Percentiles rank a stretch among this genome's conserved stretches.
phyloP scores from a whole-genome alignment of 352 stramenopile genomes.

The Elongisporangium prolatum region DNA sequence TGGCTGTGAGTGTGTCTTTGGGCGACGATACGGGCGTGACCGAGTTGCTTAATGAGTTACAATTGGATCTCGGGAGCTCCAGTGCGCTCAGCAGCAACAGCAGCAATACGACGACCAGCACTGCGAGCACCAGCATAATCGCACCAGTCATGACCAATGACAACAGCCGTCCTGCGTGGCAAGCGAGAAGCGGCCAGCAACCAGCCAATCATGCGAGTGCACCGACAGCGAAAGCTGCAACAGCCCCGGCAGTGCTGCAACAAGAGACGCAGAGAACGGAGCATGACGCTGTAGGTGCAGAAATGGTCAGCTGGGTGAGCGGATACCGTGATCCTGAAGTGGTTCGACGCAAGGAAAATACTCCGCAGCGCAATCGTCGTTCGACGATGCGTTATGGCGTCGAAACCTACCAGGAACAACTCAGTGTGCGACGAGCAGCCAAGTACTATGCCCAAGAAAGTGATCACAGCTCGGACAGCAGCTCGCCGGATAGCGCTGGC shows the following conservation, averaged over 20 bases:
- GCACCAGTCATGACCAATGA: constrained; percentile 5
- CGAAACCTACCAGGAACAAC: constrained; percentile 36
- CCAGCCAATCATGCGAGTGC: constrained; percentile 1
- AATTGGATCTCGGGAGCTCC: constrained; percentile 23
- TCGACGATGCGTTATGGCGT: constrained; percentile 29
- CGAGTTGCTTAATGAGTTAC: constrained; percentile 44
- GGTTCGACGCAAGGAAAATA: constrained; percentile 45
- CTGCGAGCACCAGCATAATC: neutral
- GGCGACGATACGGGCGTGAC: constrained; percentile 35
- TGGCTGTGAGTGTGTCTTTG: constrained; percentile 13
- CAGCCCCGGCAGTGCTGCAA: neutral
- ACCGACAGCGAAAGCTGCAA: neutral
- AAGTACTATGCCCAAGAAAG: constrained; percentile 41
- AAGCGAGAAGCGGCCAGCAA: neutral
- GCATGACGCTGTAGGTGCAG: constrained; percentile 18
- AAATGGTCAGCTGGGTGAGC: constrained; percentile 60
- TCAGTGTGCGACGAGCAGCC: constrained; percentile 17
- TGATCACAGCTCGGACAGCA: constrained; percentile 25
- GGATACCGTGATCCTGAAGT: constrained; percentile 51
- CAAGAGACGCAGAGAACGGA: constrained; percentile 1
- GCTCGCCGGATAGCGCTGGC: constrained; percentile 9
- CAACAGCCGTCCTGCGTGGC: neutral
- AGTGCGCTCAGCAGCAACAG: neutral
- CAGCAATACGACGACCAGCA: neutral
- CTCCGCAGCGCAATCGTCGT: constrained; percentile 37